Base-by-base conservation (phyloP, 495 filamentous ascomycete genomes). In the Hyaloscypha finlandica region DNA sequence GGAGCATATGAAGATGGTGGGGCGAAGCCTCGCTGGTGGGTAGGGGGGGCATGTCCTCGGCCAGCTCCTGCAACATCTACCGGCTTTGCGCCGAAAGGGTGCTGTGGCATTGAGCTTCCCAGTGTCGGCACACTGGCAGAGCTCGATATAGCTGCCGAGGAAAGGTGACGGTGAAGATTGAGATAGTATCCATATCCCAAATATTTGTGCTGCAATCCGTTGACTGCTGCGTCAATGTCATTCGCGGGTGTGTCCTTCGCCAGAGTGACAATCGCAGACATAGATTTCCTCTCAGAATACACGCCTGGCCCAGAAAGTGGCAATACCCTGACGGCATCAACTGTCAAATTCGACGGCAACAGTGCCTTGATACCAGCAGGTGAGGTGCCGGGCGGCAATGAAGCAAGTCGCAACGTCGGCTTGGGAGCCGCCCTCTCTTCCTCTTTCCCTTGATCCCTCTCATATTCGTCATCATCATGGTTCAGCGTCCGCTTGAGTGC, bases 131-230 rank as follows among this genome's bases (percentile, higher is more conserved):
- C 74, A 2, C 88, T 77, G 53, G 85, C 75, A 9, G 81, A 80
- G 4, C 85, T 82, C 12, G 83, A 79, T 11, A 91, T 83, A 6
- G 90, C 90, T 16, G 91, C 88, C 3, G 94, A 96, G 4, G 94
- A 95, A 22, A 97, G 86, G 77, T 95, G 90, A 29, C 93, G 83
- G 42, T 92, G 89, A 42, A 97, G 79, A 5, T 86, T 86, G 4
- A 98, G 81, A 76, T 94, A 92, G 77, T 90, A 95, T 0, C 94
- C 94, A 71, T 84, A 91, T 16, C 94, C 94, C 16, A 98, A 82
- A 74, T 98, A 97, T 67, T 84, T 86, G 51, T 96, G 93, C 65
- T 97, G 92, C 31, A 97, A 79, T 1, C 84, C 73, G 71, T 88
- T 92, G 35, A 96, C 91, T 2, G 88, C 84, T 29, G 85, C 81